Percentiles rank a stretch among this genome's conserved stretches.
Conservation (phyloP, 208 protist species). For the Leptomonas pyrrhocoris region DNA sequence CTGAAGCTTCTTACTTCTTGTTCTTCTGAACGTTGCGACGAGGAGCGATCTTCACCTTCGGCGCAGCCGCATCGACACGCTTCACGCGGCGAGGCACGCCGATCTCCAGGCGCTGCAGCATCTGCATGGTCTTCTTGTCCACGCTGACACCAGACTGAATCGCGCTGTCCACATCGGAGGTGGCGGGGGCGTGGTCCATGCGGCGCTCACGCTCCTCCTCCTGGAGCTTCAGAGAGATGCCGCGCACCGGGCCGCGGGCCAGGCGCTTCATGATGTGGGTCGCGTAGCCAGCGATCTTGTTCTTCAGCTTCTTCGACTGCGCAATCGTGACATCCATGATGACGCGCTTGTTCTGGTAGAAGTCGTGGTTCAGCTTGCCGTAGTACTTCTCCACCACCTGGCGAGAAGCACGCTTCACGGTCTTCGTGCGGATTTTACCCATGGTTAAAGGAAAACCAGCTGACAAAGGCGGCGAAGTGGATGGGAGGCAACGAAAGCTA, state of each 20-base stretch:
- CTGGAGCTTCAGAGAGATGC: constrained; percentile 99
- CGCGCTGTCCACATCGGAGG: constrained; percentile 84
- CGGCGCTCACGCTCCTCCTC: constrained; percentile 99
- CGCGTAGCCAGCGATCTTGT: constrained; percentile 99
- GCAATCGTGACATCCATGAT: constrained; percentile 98
- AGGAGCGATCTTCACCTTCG: constrained; percentile 99
- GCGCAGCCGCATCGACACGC: constrained; percentile 76
- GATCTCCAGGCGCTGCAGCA: constrained; percentile 87
- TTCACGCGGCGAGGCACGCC: constrained; percentile 82
- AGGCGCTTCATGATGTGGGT: constrained; percentile 99
- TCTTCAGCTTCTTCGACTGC: constrained; percentile 99
- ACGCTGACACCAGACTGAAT: constrained; percentile 89
- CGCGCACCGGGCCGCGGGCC: constrained; percentile 97
- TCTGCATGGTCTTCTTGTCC: constrained; percentile 86
- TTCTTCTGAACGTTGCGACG: constrained; percentile 99
- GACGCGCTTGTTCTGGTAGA: constrained; percentile 99
- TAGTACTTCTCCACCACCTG: constrained; percentile 99
- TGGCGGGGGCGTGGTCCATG: constrained; percentile 99
- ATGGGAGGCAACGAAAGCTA: too few relatives aligned
- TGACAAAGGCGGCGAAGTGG: too few relatives aligned
- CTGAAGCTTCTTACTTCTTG: constrained; percentile 25
- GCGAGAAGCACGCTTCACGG: constrained; percentile 99
- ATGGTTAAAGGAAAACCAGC: too few relatives aligned
- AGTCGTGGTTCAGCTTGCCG: constrained; percentile 98
- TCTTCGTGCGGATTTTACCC: constrained; percentile 99